Base-by-base conservation (phyloP, 495 filamentous ascomycete species). In the Penicillium turbatum region DNA sequence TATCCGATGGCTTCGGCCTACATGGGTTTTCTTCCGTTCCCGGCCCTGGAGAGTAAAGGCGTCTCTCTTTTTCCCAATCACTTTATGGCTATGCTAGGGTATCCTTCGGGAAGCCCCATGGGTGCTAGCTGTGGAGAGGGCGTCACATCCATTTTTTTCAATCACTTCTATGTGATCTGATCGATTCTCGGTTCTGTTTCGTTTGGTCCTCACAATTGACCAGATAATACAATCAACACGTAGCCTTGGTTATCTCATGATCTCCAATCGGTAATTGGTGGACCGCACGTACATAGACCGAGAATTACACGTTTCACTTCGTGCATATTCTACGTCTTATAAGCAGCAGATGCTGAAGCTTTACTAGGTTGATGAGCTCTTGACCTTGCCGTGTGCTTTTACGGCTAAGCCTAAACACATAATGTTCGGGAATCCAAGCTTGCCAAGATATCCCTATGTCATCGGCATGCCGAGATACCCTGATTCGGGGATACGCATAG, bases 21-120 rank as follows among this genome's bases (percentile, higher is more conserved):
- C 55, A 66, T 75, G 72, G 74, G 67, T 75, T 72, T 74, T 55
- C 72, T 60, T 77, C 74, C 74, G 74, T 77, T 77, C 74, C 74
- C 74, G 62, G 72, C 74, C 64, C 65, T 63, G 66, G 35, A 77
- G 71, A 77, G 53, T 43, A 60, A 70, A 49, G 51, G 62, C 65
- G 71, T 70, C 63, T 66, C 66, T 67, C 72, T 75, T 75, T 76
- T 70, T 74, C 64, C 68, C 67, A 66, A 58, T 59, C 70, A 72
- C 47, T 53, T 51, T 72, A 76, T 76, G 73, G 74, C 72, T 74
- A 53, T 43, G 70, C 71, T 75, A 77, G 74, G 73, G 73, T 67
- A 68, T 71, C 68, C 63, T 63, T 65, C 56, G 47, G 64, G 68
- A 71, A 74, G 69, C 69, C 68, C 70, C 74, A 77, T 71, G 74